Base-by-base conservation (phyloP, 108 stramenopile genomes). In the Hondaea fermentalgiana region DNA sequence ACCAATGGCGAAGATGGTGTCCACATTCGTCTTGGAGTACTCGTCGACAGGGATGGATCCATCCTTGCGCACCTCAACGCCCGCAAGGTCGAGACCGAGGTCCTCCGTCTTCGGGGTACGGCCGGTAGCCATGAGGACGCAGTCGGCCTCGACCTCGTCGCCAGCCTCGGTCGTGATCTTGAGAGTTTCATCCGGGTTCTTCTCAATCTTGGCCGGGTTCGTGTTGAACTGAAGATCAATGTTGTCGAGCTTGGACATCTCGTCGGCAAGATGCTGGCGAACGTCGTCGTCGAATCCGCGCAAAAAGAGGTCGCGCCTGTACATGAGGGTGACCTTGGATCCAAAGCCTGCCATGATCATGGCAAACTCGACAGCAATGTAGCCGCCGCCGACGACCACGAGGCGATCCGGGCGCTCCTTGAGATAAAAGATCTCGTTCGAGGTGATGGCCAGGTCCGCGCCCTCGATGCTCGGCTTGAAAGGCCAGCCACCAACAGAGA, bases 371-470 rank as follows among this genome's bases (percentile, higher is more conserved):
- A 98, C 97, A 42, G 97, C 98, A 90, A 98, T 98, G 92, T 98
- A 99, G 29, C 98, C 98, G 21, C 96, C 97, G n/a, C 98, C 98
- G 23, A 99, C 96, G 43, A 99, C 96, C 42, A 96, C 95, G 5
- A 95, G 96, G 72, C 94, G 93, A 60, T 93, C 60, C 6, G 98
- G 98, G 88, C 95, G 91, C 21, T 92, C 93, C 88, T 94, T 93
- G 91, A 99, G 59, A 10, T 97, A 96, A 91, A 99, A 99, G 92
- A 99, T 98, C 0, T 94, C 97, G 93, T 99, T 96, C 53, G 92
- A 92, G 16, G 94, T 91, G 88, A 99, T 97, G 88, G 92, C 91
- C 57, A 95, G 93, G 43, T 93, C 93, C 17, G 91, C 89, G 4
- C 96, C 96, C 21, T 95, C 95, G 12, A 94, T 91, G 16, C 87